Evolutionary conservation across 2,329 filamentous ascomycete genomes (phyloP), one percentile per base, ranked within the genome.

Genomic region (Aureobasidium lini): DNA sequence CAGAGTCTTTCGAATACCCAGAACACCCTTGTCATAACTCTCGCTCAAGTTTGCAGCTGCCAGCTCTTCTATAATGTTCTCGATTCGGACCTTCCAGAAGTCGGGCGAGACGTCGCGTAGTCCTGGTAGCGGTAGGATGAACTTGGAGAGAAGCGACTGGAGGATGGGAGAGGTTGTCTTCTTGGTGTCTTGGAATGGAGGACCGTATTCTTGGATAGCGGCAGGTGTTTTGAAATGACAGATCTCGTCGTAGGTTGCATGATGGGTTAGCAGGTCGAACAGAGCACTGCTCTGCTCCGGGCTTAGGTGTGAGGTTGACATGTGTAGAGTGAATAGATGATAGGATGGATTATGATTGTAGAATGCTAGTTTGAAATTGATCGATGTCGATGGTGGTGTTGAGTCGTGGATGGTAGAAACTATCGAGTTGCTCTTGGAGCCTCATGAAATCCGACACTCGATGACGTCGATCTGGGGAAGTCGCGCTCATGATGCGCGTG

Each of bases 21-120:
- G 73, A 0, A 84, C 79, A 13, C 87, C 88, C 71, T 90, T 90
- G 70, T 93, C 89, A 67, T 91, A 93, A 69, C 87, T 90, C 71
- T 93, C 89, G 1, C 87, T 90, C 34, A 93, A 75, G 53, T 89
- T 84, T 1, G 84, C 87, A 34, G 84, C 80, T 8, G 80, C 84
- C 57, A 93, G 75, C 66, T 83, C 79, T 65, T 76, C 73, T 65
- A 89, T 75, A 15, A 90, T 71, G 1, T 79, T 79, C 64, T 83
- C 80, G 28, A 87, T 76, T 46, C 82, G 79, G n/a, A 78, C 75
- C 36, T 77, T 78, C 86, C 86, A 90, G 71, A 88, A 89, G 3
- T 82, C 81, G 1, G 75, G 69, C 0, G 83, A 79, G 2, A 93
- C 76, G 61, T 85, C 81, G 53, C 79, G 78, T 40, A 90, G 71